Evolutionary conservation across 2,329 filamentous ascomycete genomes (phyloP).

Genomic region (Amauroascus niger): DNA sequence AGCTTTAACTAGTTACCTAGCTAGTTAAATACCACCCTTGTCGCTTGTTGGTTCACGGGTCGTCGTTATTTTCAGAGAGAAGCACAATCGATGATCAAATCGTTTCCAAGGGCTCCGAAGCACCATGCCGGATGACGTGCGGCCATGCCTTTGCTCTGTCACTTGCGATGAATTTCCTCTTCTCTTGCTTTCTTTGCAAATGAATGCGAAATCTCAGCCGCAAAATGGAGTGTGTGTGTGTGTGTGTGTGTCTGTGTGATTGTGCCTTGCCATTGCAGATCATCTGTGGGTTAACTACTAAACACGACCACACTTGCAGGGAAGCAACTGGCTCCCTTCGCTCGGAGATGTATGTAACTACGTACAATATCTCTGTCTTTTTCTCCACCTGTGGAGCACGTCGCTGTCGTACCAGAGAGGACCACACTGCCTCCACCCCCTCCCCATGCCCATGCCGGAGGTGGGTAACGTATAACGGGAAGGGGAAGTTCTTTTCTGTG

Average conservation of each 20-base stretch:
- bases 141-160: too few relatives aligned
- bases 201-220: neutral
- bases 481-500: neutral
- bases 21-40: too few relatives aligned
- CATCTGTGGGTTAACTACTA: neutral
- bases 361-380: neutral
- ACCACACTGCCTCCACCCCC: neutral
- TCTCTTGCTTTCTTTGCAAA: too few relatives aligned
- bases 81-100: too few relatives aligned
- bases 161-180: too few relatives aligned
- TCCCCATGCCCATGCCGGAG: neutral
- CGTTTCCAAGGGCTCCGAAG: too few relatives aligned
- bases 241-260: too few relatives aligned
- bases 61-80: too few relatives aligned
- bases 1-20: too few relatives aligned
- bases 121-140: neutral
- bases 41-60: too few relatives aligned
- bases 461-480: neutral
- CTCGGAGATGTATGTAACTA: neutral
- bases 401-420: neutral
- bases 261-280: neutral
- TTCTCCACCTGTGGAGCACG: neutral
- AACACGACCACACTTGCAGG: neutral
- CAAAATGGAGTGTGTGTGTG: neutral
- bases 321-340: neutral